phyloP scores from a whole-genome alignment of 441 rosid genomes.

The Croton laevigatus region DNA sequence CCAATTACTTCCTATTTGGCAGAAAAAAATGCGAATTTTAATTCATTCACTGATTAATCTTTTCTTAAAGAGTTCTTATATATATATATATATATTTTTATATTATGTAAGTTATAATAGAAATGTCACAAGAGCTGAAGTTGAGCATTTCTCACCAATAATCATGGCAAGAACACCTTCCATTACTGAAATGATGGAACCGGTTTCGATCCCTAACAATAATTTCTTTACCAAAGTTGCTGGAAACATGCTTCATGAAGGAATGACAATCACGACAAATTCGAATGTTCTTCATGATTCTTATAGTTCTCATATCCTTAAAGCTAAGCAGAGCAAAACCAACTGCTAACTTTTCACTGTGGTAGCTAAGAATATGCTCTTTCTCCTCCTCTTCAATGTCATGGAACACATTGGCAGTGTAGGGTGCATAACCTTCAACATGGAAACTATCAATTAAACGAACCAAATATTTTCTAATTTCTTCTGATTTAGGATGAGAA shows the following conservation, averaged over 20 bases:
- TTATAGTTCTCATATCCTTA: conserved; percentile 45
- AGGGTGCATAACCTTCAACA: conserved; percentile 39
- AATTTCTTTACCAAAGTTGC: conserved; percentile 49
- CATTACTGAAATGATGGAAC: conserved; percentile 71
- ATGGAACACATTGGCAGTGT: conserved; percentile 33
- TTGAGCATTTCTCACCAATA: conserved; percentile 46
- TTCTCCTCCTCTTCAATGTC: conserved; percentile 41
- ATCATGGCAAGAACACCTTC: conserved; percentile 67
- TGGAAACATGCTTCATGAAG: conserved; percentile 65
- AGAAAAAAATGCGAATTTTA: too few relatives aligned
- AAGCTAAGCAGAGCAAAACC: conserved; percentile 55
- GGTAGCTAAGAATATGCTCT: conserved; percentile 44
- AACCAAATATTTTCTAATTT: conserved; percentile 43
- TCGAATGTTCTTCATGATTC: conserved; percentile 75
- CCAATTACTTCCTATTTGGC: background rate
- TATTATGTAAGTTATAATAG: background rate
- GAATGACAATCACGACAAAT: conserved; percentile 66
- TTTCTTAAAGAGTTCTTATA: too few relatives aligned
- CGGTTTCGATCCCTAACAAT: conserved; percentile 71
- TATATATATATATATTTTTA: too few relatives aligned
- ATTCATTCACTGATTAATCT: too few relatives aligned
- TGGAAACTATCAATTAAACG: conserved; percentile 33
- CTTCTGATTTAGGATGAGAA: conserved; percentile 45
- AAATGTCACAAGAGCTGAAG: background rate
- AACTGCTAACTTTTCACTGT: conserved; percentile 75